phyloP scores from a whole-genome alignment of 805 yeast genomes.

The Candida coleopterorum region DNA sequence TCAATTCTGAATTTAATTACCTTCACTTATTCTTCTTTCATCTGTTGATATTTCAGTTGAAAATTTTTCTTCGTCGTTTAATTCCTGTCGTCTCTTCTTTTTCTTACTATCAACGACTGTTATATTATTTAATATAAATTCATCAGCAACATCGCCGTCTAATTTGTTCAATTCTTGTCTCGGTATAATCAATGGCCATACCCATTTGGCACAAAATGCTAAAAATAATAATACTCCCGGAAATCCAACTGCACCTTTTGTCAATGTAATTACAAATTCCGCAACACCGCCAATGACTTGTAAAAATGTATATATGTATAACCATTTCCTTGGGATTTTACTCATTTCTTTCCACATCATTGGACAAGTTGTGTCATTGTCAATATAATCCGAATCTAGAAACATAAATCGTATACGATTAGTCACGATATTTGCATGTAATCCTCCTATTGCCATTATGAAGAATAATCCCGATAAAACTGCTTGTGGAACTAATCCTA shows the following conservation, averaged over 20 bases:
- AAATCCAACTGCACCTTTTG: constrained; percentile 90
- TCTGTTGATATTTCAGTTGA: not conserved
- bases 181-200: constrained; percentile 62
- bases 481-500: constrained; percentile 87
- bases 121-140: constrained; percentile 47
- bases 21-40: constrained; percentile 1
- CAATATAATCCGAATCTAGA: constrained; percentile 46
- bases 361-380: constrained; percentile 33
- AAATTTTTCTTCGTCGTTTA: constrained; percentile 3
- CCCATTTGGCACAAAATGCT: constrained; percentile 52
- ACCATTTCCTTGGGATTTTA: constrained; percentile 37
- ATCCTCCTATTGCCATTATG: constrained; percentile 84
- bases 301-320: constrained; percentile 51
- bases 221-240: constrained; percentile 80
- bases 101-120: constrained; percentile 13
- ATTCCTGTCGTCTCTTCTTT: not conserved
- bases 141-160: constrained; percentile 64
- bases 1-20: no score
- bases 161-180: constrained; percentile 53
- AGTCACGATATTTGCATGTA: constrained; percentile 62
- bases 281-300: constrained; percentile 67
- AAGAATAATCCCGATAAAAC: constrained; percentile 89
- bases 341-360: constrained; percentile 28
- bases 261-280: constrained; percentile 81
- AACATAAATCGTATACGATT: constrained; percentile 58